Base-by-base conservation (phyloP, 495 filamentous ascomycete species). In the Hypoxylon trugodes region DNA sequence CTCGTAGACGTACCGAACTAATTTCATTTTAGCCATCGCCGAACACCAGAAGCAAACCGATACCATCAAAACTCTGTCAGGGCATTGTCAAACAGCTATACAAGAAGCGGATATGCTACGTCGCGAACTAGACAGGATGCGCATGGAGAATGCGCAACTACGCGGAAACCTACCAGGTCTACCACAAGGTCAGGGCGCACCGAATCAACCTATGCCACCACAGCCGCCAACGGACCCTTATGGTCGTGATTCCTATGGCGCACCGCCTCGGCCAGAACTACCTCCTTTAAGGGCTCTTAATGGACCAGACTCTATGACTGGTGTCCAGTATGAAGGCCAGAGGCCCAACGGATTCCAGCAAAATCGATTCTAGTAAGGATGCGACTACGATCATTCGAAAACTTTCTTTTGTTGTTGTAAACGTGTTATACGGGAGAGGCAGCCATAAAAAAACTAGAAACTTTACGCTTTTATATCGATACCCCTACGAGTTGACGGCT, bases 101-200 rank as follows among this genome's bases (percentile, higher is more conserved):
- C 58, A 69, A 25, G 82, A 85, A 53, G 70, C 79, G 4, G 83
- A 86, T 4, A 64, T 72, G 26, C 52, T 84, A 59, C 70, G 75
- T 65, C 73, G 78, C 13, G 82, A 87, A 53, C 54, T 81, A 6
- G 74, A 80, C 4, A 69, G 69, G 21, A 65, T 88, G 53, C 81
- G 82, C 35, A 72, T 76, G 19, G 86, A 90, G 56, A 84, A 78
- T 51, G 77, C 80, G 50, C 84, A 85, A 43, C 76, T 87, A 59
- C 77, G 77, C 13, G 68, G 56, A 38, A 50, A 63, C 42, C 49
- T 67, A 19, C 41, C 57, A 13, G 50, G 41, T 19, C 36, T 65
- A 8, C 41, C 66, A 47, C 36, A 67, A 52, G 38, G 42, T 12
- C 47, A 38, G 40, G 69, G 59, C 24, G 45, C 53, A 37, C 56